phyloP scores from a whole-genome alignment of 148 eudicot species.

The Nepenthes gracilis region DNA sequence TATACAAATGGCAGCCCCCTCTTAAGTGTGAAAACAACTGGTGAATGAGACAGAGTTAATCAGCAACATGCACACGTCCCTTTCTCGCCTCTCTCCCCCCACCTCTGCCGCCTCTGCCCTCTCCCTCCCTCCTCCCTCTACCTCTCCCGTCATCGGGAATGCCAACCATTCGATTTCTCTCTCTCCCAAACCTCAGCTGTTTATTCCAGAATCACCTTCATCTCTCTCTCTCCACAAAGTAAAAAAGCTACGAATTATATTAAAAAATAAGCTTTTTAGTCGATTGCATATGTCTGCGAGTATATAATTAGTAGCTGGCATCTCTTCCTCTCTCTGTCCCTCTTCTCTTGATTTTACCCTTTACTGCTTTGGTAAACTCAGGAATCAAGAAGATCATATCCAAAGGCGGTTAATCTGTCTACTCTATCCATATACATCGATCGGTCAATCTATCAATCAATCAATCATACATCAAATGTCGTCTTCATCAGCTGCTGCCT shows the following conservation, averaged over 20 bases:
- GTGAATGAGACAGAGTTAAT: constrained; percentile 34
- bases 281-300: too few relatives aligned
- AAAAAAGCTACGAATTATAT: too few relatives aligned
- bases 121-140: constrained; percentile 4
- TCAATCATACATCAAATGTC: constrained; percentile 22
- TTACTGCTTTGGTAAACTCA: constrained; percentile 2
- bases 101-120: constrained; percentile 59
- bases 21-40: constrained; percentile 45
- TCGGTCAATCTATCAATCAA: constrained; percentile 31
- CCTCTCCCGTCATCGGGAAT: constrained; percentile 6
- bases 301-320: too few relatives aligned
- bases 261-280: too few relatives aligned
- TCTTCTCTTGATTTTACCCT: too few relatives aligned
- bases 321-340: too few relatives aligned
- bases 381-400: constrained; percentile 25
- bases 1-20: constrained; percentile 24
- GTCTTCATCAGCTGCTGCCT: constrained; percentile 22
- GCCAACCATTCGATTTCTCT: constrained; percentile 36
- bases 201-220: too few relatives aligned
- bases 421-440: constrained; percentile 22
- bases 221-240: too few relatives aligned
- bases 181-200: neutral
- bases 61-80: constrained; percentile 73
- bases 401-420: constrained; percentile 40
- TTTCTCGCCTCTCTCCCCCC: constrained; percentile 47